phyloP scores from a whole-genome alignment of 352 stramenopile genomes.

The Phytophthora crassamura region DNA sequence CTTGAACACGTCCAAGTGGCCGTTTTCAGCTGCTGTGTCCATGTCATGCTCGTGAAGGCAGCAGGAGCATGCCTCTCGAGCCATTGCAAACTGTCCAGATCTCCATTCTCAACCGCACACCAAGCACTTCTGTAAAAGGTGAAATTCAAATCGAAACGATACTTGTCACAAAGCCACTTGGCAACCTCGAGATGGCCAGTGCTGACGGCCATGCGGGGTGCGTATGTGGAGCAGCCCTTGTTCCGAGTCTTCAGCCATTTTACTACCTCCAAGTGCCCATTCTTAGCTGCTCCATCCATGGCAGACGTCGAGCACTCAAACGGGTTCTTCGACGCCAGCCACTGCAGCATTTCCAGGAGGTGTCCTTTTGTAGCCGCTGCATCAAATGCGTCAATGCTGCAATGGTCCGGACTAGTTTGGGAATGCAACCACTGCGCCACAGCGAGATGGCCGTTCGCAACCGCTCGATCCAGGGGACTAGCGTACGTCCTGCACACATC shows the following conservation, averaged over 20 bases:
- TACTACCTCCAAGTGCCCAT: conserved; percentile 21
- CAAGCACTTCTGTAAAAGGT: neutral
- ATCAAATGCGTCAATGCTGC: neutral
- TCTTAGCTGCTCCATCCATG: neutral
- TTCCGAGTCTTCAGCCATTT: neutral
- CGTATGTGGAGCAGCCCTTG: neutral
- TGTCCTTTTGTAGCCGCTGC: neutral
- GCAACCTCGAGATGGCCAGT: neutral
- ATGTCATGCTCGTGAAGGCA: neutral
- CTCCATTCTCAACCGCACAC: neutral
- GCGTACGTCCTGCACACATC: too few species aligned
- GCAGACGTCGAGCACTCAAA: neutral
- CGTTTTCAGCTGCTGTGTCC: neutral
- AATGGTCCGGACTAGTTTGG: neutral
- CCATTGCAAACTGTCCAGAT: conserved; percentile 1
- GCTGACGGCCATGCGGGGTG: neutral
- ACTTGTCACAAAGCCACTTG: neutral
- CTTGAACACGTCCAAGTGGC: neutral
- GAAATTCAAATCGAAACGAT: neutral
- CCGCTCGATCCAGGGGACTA: neutral
- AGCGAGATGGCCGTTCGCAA: neutral
- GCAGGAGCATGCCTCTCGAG: neutral
- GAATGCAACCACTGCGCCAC: conserved; percentile 1
- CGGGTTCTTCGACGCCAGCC: neutral
- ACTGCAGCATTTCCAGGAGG: neutral